Conservation (phyloP, 345 rosid genomes). For the Arabidopsis suecica region DNA sequence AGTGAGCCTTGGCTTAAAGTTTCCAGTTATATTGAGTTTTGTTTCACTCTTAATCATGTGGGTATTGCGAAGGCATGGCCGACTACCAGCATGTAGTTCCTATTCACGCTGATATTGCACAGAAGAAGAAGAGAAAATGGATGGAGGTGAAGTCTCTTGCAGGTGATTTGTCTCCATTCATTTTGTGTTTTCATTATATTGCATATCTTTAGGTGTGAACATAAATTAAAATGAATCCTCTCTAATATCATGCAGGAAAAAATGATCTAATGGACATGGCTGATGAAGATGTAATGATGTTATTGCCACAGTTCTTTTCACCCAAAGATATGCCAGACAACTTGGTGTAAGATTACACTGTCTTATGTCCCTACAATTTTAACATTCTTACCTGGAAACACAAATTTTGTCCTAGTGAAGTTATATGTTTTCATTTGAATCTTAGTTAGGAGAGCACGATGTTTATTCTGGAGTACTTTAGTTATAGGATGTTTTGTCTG, state of each 20-base stretch:
- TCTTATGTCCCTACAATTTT: conserved; percentile 25
- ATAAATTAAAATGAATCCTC: neutral
- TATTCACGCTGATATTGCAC: conserved; percentile 77
- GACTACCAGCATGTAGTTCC: conserved; percentile 95
- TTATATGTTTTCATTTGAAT: conserved; percentile 17
- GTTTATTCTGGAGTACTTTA: neutral
- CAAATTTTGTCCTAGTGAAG: too few relatives aligned
- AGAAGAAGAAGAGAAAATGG: conserved; percentile 70
- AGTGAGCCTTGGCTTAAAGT: neutral
- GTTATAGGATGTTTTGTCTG: neutral
- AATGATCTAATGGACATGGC: conserved; percentile 66
- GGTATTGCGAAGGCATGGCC: conserved; percentile 68
- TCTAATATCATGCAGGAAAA: conserved; percentile 49
- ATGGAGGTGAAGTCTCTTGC: conserved; percentile 56
- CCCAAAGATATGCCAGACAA: conserved; percentile 74
- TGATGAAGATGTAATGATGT: conserved; percentile 74
- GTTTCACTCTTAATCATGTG: conserved; percentile 6
- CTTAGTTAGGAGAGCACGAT: neutral
- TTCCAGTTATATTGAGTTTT: neutral
- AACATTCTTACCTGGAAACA: conserved; percentile 6
- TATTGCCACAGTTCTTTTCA: conserved; percentile 81
- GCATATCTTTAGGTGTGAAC: conserved; percentile 1
- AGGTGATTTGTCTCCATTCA: conserved; percentile 46
- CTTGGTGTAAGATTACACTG: conserved; percentile 62
- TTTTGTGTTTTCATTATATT: conserved; percentile 22